phyloP scores from a whole-genome alignment of 2,329 filamentous ascomycete genomes.

The Trichoderma hamatum region DNA sequence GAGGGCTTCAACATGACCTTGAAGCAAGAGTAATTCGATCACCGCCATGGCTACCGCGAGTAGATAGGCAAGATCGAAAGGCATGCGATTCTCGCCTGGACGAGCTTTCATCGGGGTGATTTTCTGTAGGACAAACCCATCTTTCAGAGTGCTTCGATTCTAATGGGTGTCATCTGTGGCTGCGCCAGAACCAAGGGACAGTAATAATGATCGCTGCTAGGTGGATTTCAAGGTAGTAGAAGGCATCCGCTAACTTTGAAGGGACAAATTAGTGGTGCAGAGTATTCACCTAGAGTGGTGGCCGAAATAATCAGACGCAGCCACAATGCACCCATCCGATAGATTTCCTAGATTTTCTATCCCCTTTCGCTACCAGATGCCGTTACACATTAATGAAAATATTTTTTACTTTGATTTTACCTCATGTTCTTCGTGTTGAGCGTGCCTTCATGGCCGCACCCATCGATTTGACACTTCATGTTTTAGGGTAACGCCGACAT shows the following conservation, averaged over 20 bases:
- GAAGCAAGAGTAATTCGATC: too few species aligned
- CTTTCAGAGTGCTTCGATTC: background rate
- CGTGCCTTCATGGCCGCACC: background rate
- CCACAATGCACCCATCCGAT: background rate
- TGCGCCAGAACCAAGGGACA: background rate
- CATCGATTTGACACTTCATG: background rate
- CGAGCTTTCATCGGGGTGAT: background rate
- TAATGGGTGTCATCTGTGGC: background rate
- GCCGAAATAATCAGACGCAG: background rate
- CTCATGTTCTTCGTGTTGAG: background rate
- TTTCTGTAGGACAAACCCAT: background rate
- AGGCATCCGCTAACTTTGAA: background rate
- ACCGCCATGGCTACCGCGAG: background rate
- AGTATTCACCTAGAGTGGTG: background rate
- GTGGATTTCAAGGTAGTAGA: too few species aligned
- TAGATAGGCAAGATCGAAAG: background rate
- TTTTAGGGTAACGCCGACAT: background rate
- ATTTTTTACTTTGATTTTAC: background rate
- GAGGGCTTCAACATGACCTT: too few species aligned
- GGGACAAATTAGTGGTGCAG: background rate
- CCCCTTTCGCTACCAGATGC: background rate
- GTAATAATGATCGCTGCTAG: too few species aligned
- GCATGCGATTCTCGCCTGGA: background rate
- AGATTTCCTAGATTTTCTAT: background rate
- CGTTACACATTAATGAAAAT: background rate